phyloP scores from a whole-genome alignment of 495 filamentous ascomycete species.

The Corynascus novoguineensis region DNA sequence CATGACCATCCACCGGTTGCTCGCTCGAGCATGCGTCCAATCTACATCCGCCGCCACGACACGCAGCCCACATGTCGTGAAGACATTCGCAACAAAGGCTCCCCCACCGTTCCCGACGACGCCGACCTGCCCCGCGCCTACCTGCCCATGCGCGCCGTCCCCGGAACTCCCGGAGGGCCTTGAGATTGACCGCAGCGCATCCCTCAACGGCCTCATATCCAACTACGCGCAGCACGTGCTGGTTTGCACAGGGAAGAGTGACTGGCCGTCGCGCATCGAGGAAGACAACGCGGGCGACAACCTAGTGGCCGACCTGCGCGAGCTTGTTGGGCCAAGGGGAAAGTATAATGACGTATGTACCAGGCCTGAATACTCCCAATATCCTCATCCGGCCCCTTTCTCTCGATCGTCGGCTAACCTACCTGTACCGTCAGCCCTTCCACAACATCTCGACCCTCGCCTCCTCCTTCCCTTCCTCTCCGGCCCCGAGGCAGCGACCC shows the following conservation, averaged over 20 bases:
- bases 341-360: constrained; percentile 66
- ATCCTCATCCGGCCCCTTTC: background rate
- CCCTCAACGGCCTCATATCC: constrained; percentile 68
- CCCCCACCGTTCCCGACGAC: constrained; percentile 43
- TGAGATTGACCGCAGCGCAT: constrained; percentile 66
- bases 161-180: constrained; percentile 60
- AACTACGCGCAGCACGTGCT: constrained; percentile 78
- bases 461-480: constrained; percentile 55
- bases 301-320: constrained; percentile 66
- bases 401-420: background rate
- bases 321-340: constrained; percentile 59
- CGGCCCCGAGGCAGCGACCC: constrained; percentile 18
- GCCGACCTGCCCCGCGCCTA: constrained; percentile 63
- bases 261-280: constrained; percentile 74
- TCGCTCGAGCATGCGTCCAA: constrained; percentile 8
- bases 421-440: constrained; percentile 55
- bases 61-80: background rate
- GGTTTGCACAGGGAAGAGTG: constrained; percentile 68
- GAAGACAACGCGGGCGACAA: constrained; percentile 50
- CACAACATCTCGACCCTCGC: constrained; percentile 72
- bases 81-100: constrained; percentile 11
- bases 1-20: constrained; percentile 9
- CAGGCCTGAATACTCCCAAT: too few relatives aligned
- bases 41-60: background rate
- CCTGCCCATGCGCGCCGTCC: constrained; percentile 62